Conservation (phyloP, 148 eudicot species). For the Fallopia convolvulus region DNA sequence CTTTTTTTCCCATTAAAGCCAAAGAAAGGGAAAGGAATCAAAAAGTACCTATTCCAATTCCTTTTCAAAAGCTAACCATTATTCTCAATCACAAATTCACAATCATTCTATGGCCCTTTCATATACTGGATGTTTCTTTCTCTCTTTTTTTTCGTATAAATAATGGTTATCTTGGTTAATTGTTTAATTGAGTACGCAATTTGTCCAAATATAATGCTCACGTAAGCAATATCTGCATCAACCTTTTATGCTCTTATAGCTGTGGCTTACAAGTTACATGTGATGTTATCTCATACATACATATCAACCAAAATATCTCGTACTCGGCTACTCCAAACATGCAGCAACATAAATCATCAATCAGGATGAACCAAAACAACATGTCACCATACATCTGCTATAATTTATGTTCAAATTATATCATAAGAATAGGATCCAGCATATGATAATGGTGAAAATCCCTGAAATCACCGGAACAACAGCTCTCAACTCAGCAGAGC, state of each 20-base stretch:
- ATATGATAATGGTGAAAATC: neutral
- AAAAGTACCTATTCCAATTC: too few species aligned
- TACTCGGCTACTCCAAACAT: neutral
- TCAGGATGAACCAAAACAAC: neutral
- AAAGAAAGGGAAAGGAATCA: too few species aligned
- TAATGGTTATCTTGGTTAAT: too few species aligned
- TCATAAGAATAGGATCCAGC: neutral
- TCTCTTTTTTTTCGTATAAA: too few species aligned
- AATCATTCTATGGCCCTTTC: too few species aligned
- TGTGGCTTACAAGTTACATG: neutral
- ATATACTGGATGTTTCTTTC: too few species aligned
- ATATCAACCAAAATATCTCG: neutral
- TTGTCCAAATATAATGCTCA: neutral
- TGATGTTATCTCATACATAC: neutral
- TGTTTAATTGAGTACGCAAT: neutral
- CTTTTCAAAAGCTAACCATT: too few species aligned
- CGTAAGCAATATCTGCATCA: neutral
- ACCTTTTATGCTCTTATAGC: neutral
- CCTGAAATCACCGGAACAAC: neutral
- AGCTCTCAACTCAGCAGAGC: neutral
- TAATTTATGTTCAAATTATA: neutral
- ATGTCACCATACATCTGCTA: neutral
- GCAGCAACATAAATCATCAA: neutral
- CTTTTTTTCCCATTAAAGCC: too few species aligned
- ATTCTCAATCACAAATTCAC: too few species aligned